These are phyloP conservation scores for Heritiera fomes DNA, from an alignment of 345 rosid genomes.

Conservation along the genomic window DNA sequence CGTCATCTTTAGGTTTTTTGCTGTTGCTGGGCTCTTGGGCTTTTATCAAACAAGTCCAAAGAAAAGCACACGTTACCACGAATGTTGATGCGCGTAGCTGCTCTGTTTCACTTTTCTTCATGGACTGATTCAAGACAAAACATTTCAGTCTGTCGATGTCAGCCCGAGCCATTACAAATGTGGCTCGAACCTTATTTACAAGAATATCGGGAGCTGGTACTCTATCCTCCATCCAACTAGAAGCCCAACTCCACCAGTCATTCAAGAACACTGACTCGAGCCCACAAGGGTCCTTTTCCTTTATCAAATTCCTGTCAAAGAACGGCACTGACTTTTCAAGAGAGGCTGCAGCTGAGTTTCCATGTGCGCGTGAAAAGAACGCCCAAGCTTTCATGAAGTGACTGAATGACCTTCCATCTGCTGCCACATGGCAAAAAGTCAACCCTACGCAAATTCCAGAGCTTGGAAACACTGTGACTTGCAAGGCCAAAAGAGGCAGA, in stretches of 20 bases:
- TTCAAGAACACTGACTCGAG: constrained; percentile 26
- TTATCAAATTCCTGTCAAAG: constrained; percentile 23
- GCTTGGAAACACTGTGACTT: constrained; percentile 39
- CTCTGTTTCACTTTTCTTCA: background rate
- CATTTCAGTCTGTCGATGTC: constrained; percentile 29
- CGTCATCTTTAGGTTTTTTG: background rate
- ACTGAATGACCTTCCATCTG: constrained; percentile 36
- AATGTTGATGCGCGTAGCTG: constrained; percentile 30
- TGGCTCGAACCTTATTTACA: constrained; percentile 33
- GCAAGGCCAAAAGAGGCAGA: constrained; percentile 32
- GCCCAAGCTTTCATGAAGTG: constrained; percentile 45
- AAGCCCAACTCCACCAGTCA: constrained; percentile 15
- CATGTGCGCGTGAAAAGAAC: constrained; percentile 27
- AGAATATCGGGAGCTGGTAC: background rate
- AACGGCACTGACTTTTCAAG: constrained; percentile 15
- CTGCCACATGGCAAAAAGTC: constrained; percentile 26
- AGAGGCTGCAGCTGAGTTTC: background rate
- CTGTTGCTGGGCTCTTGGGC: background rate
- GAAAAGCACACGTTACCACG: constrained; percentile 31
- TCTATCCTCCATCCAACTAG: background rate
- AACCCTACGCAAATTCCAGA: constrained; percentile 39
- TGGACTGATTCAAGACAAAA: background rate
- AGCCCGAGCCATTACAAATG: constrained; percentile 23
- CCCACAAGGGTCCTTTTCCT: constrained; percentile 23
- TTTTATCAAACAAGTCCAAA: constrained; percentile 38